Evolutionary conservation across 805 yeast genomes (phyloP), one percentile per base, ranked within the genome.

Genomic region (Komagataella phaffii): DNA sequence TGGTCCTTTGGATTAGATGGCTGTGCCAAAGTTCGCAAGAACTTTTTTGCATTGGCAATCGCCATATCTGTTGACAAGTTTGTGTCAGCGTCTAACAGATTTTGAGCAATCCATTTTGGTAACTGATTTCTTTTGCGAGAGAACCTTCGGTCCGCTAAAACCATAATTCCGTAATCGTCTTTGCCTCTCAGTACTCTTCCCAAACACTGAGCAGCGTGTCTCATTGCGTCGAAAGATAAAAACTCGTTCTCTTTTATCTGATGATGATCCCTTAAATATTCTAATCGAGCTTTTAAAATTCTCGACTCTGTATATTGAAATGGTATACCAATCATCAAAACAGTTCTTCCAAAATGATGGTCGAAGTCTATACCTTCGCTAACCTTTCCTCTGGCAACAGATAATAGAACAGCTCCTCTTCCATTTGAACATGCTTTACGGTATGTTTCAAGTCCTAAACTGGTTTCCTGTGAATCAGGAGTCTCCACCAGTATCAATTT

Each of bases 281-380:
- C 99, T 47, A 93, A 71, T 50, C 99, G 77, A 0, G 99, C 99
- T 59, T 93, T 93, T 60, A 93, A 72, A 56, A 93, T 93, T 61
- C 98, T 81, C 3, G 97, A 90, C 64, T 93, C 99, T 0, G 99
- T 93, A 66, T 93, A 93, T 74, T 93, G 99, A 75, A 93, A 93
- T 0, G 99, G 99, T 57, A 93, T 95, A 57, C 99, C 99, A 67
- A 93, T 91, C 97, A 93, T 91, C 54, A 93, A 73, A 55, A 93
- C 99, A 0, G 98, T 88, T 61, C 99, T 79, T 12, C 99, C 99
- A 65, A 86, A 93, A 57, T 93, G 99, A 64, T 93, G 96, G 64
- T 93, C 98, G 70, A 93, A 93, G 88, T 93, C 99, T 58, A 93
- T 93, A 55, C 99, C 99, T 67, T 93, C 99, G 0, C 96, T 86